Evolutionary conservation across 306 rosid species (phyloP).

Genomic region (Inga oerstediana): DNA sequence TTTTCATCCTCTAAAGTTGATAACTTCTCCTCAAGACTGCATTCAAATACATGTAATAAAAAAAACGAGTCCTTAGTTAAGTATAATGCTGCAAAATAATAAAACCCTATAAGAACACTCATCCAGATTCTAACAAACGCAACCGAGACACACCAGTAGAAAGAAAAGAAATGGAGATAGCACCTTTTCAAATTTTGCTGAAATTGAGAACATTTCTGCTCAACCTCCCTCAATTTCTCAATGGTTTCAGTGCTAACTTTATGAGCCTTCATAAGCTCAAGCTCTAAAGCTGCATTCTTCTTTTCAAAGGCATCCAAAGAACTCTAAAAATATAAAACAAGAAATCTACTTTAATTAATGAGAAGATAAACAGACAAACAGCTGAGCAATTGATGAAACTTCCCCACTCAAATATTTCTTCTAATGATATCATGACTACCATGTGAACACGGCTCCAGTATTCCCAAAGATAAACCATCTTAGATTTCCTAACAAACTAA

Average conservation of each 20-base stretch:
- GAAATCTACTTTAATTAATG: slow-evolving; percentile 22
- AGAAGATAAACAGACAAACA: slow-evolving; percentile 24
- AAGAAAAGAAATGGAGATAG: slow-evolving; percentile 7
- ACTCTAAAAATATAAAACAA: slow-evolving; percentile 48
- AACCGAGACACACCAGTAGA: slow-evolving; percentile 17
- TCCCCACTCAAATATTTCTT: slow-evolving; percentile 8
- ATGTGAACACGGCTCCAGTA: slow-evolving; percentile 14
- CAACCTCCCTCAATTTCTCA: slow-evolving; percentile 70
- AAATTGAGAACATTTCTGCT: slow-evolving; percentile 67
- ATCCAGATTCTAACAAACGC: slow-evolving; percentile 9
- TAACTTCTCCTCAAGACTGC: slow-evolving; percentile 81
- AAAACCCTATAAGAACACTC: slow-evolving; percentile 26
- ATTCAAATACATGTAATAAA: slow-evolving; percentile 24
- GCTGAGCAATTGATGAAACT: not conserved
- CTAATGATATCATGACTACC: not conserved
- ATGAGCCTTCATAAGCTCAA: slow-evolving; percentile 59
- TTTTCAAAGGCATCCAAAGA: slow-evolving; percentile 74
- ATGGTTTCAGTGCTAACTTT: slow-evolving; percentile 49
- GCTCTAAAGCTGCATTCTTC: slow-evolving; percentile 60
- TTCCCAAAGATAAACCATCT: not conserved
- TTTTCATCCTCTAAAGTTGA: slow-evolving; percentile 77
- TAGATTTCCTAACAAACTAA: slow-evolving; percentile 15
- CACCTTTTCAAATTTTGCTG: slow-evolving; percentile 79
- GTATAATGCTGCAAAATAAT: not conserved
- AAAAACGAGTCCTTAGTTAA: not conserved